Base-by-base conservation (phyloP, 352 stramenopile species). In the Phytopythium vexans region DNA sequence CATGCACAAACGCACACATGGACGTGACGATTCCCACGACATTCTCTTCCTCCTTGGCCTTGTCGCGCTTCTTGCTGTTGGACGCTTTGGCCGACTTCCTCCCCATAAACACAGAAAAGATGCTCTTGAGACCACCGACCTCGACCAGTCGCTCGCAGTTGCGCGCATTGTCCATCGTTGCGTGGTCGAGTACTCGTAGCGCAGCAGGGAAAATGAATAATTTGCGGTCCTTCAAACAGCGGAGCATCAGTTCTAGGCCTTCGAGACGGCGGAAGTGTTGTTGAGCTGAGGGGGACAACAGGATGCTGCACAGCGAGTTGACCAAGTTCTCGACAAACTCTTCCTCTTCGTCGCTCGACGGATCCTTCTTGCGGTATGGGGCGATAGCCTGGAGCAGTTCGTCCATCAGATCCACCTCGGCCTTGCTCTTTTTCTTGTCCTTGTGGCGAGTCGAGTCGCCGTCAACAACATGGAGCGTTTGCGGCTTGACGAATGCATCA, bases 261-360 rank as follows among this genome's bases (percentile, higher is more conserved):
- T 98, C 88, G 8, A 89, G 47, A 2, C 58, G 67, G 0, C 80
- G 77, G 54, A 88, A 88, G 8, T 77, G 74, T 36, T 59, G 58
- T 54, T 90, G 77, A 12, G 72, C 75, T 21, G 66, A 55, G 0
- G 62, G 52, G 3, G 80, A 50, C 49, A 72, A 65, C 59, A 98
- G 59, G 27, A 84, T 77, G 14, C 90, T 92, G 56, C 80, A 92
- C 7, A 98, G 66, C 36, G 74, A 54, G 58, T 96, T 84, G 60
- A 97, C 92, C 12, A 97, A 60, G 62, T 98, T 98, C 52, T 98
- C 88, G 1, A 98, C 72, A 14, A 94, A 85, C 65, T 98, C 95
- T 50, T 97, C 84, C 67, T 98, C 89, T 49, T 96, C 82, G 0
- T 85, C 72, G 47, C 41, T 74, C 21, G 42, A 44, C 1, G 93